Base-by-base conservation (phyloP, 148 eudicot genomes). In the Nyssa sinensis region DNA sequence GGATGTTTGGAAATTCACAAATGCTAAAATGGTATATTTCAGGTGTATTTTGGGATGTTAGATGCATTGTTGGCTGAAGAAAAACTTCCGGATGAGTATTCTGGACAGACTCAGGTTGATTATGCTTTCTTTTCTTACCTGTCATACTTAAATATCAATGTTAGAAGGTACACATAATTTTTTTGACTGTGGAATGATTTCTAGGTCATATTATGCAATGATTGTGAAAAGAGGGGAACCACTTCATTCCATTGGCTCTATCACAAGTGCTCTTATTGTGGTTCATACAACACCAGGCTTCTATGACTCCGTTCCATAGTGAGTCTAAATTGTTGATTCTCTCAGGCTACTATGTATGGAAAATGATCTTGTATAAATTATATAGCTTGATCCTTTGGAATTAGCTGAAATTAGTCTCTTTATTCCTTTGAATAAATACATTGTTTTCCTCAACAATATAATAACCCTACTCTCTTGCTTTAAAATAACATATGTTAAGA, bases 181-280 rank as follows among this genome's bases (percentile, higher is more conserved):
- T 35, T 24, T 66, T 60, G 34, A 33, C 59, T 31, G 28, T 32
- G 41, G 78, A 64, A 57, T 49, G 44, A 63, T 49, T 53, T 85
- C 28, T 93, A 94, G 98, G 88, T 71, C 75, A 94, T 94, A 77
- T 66, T 94, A 75, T 94, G 98, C 95, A 94, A 94, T 69, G 98
- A 94, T 69, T 94, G 98, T 77, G 92, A 87, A 77, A 86, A 86
- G 83, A 87, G 81, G 81, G 98, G 93, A 83, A 81, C 69, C 66
- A 87, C 92, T 77, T 69, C 86, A 28, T 91, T 90, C 71, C 98
- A 94, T 64, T 91, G 91, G 91, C 80, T 86, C 63, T 81, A 93
- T 82, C 97, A 85, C 86, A 93, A 93, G 83, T 93, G 98, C 82
- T 67, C 89, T 61, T 67, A 74, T 66, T 93, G 98, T 74, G 91